phyloP scores from a whole-genome alignment of 352 stramenopile species.

The Pythium brassicae region DNA sequence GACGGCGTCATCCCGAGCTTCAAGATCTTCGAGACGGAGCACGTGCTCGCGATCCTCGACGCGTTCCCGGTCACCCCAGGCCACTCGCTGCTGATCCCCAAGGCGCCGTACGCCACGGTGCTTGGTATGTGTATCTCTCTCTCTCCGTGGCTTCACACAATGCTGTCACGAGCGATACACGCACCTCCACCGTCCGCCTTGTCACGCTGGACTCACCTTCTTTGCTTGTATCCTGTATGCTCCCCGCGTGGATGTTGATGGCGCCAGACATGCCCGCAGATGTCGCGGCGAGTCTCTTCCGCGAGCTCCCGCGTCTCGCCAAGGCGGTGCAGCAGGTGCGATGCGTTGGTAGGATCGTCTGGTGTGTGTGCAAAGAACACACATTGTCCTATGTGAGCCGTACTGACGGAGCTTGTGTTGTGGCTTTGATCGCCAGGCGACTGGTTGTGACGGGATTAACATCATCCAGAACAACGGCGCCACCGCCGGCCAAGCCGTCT shows the following conservation, averaged over 20 bases:
- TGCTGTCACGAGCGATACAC: too few species aligned
- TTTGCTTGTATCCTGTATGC: background rate
- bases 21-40: slow-evolving; percentile 87
- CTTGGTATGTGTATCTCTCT: slow-evolving; percentile 23
- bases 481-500: slow-evolving; percentile 61
- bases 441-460: slow-evolving; percentile 63
- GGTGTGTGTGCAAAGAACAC: too few species aligned
- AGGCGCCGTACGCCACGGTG: slow-evolving; percentile 65
- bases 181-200: too few species aligned
- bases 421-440: slow-evolving; percentile 25
- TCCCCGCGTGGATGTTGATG: too few species aligned
- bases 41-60: slow-evolving; percentile 81
- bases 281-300: slow-evolving; percentile 65
- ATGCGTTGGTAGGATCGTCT: background rate
- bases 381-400: too few species aligned
- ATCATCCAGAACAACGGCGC: slow-evolving; percentile 83
- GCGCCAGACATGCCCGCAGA: slow-evolving; percentile 60
- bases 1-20: slow-evolving; percentile 64
- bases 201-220: too few species aligned
- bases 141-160: too few species aligned
- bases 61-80: slow-evolving; percentile 63
- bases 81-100: slow-evolving; percentile 74
- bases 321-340: slow-evolving; percentile 63
- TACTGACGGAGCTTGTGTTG: too few species aligned
- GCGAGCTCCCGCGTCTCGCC: slow-evolving; percentile 65